Evolutionary conservation across 2,329 filamentous ascomycete species (phyloP).

Genomic region (Colletotrichum filicis): DNA sequence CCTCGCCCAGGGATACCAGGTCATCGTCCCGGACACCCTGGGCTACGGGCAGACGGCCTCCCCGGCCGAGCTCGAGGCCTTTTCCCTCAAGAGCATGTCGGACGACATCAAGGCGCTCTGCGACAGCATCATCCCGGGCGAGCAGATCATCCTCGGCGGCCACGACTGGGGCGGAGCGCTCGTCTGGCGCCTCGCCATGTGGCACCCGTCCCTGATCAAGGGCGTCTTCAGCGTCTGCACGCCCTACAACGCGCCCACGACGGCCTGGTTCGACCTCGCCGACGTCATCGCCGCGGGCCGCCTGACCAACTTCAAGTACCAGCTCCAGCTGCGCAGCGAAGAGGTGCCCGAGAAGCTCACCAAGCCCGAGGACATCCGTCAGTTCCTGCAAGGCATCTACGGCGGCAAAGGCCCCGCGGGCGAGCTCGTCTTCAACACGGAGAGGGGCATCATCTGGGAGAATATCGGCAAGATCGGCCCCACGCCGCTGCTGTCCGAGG

Average conservation of each 20-base stretch:
- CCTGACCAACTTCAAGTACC: slow-evolving; percentile 82
- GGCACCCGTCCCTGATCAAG: slow-evolving; percentile 77
- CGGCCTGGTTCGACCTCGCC: slow-evolving; percentile 66
- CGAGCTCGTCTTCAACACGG: slow-evolving; percentile 66
- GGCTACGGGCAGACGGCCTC: slow-evolving; percentile 85
- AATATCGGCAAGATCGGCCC: slow-evolving; percentile 67
- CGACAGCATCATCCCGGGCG: slow-evolving; percentile 58
- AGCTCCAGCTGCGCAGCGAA: slow-evolving; percentile 80
- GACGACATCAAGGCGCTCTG: slow-evolving; percentile 82
- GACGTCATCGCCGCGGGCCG: slow-evolving; percentile 63
- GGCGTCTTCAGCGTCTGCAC: slow-evolving; percentile 86
- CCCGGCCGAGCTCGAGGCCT: slow-evolving; percentile 65
- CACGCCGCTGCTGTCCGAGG: slow-evolving; percentile 69
- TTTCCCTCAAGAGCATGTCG: slow-evolving; percentile 74
- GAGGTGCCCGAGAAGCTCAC: slow-evolving; percentile 70
- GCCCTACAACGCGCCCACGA: slow-evolving; percentile 70
- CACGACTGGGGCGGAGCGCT: slow-evolving; percentile 93
- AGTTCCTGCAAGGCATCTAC: slow-evolving; percentile 78
- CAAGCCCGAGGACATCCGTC: slow-evolving; percentile 70
- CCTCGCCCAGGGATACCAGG: slow-evolving; percentile 76
- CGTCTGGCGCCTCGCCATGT: slow-evolving; percentile 79
- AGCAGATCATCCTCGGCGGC: slow-evolving; percentile 81
- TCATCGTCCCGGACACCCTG: slow-evolving; percentile 87
- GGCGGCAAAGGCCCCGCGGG: slow-evolving; percentile 70
- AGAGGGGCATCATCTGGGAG: slow-evolving; percentile 72